Evolutionary conservation across 192 early-diverging fungal genomes (phyloP).

Genomic region (Umbelopsis sp.): DNA sequence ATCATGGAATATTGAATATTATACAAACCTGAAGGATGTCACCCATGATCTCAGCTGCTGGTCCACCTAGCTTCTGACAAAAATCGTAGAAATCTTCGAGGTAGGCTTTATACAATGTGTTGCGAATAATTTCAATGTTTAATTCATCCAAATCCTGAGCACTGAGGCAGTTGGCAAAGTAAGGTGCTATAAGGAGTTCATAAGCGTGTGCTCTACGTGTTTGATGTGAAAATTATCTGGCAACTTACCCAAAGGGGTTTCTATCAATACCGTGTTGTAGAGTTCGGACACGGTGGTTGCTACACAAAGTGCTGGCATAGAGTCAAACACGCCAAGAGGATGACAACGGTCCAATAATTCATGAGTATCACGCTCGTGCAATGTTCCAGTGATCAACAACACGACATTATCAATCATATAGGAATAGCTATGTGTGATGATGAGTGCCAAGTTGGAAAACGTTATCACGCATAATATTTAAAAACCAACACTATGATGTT

Average conservation of each 20-base stretch:
- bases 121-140: slow-evolving; percentile 99
- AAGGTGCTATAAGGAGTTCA: slow-evolving; percentile 67
- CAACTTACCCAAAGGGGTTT: slow-evolving; percentile 83
- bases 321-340: slow-evolving; percentile 96
- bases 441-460: slow-evolving; percentile 20
- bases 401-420: slow-evolving; percentile 99
- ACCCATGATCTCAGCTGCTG: slow-evolving; percentile 91
- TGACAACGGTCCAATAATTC: slow-evolving; percentile 97
- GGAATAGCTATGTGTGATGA: slow-evolving; percentile 81
- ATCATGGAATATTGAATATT: neutral
- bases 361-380: slow-evolving; percentile 97
- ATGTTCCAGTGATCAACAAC: slow-evolving; percentile 94
- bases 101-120: slow-evolving; percentile 98
- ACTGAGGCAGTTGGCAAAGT: slow-evolving; percentile 95
- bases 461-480: neutral
- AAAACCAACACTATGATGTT: neutral
- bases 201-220: slow-evolving; percentile 8
- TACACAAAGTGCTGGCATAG: slow-evolving; percentile 97
- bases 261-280: slow-evolving; percentile 95
- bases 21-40: slow-evolving; percentile 80
- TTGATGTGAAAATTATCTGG: neutral
- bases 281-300: slow-evolving; percentile 95
- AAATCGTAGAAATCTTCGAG: slow-evolving; percentile 97
- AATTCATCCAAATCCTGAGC: slow-evolving; percentile 98
- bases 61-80: slow-evolving; percentile 78